Evolutionary conservation across 192 early-diverging fungal species (phyloP).

Genomic region (Chytriomyces hyalinus): DNA sequence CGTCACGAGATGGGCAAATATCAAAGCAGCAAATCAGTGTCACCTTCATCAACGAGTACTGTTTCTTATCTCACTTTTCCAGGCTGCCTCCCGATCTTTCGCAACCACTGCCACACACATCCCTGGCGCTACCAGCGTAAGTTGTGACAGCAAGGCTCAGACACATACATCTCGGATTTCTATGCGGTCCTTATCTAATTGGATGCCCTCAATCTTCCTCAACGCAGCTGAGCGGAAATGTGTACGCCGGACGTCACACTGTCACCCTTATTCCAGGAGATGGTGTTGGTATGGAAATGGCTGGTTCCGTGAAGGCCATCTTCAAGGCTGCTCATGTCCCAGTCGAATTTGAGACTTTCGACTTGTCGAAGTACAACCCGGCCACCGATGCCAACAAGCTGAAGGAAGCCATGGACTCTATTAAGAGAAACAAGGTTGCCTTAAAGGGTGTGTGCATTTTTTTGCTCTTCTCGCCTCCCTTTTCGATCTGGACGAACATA

Average conservation of each 20-base stretch:
- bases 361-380: slow-evolving; percentile 87
- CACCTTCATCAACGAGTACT: neutral
- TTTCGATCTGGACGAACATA: slow-evolving; percentile 8
- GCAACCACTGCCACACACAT: slow-evolving; percentile 19
- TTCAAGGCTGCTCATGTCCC: slow-evolving; percentile 94
- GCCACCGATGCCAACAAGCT: slow-evolving; percentile 76
- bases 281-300: slow-evolving; percentile 95
- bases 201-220: neutral
- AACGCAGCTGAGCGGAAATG: slow-evolving; percentile 27
- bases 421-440: slow-evolving; percentile 94
- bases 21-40: neutral
- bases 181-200: neutral
- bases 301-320: slow-evolving; percentile 87
- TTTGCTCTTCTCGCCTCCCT: slow-evolving; percentile 4
- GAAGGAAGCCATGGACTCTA: slow-evolving; percentile 89
- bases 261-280: slow-evolving; percentile 98
- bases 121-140: slow-evolving; percentile 11
- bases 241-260: slow-evolving; percentile 93
- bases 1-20: neutral
- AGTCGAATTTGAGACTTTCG: slow-evolving; percentile 96
- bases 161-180: neutral
- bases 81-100: slow-evolving; percentile 24
- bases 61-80: neutral
- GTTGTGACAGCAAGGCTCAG: neutral
- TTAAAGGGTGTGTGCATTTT: slow-evolving; percentile 84